Percentiles rank a stretch among this genome's conserved stretches.
phyloP scores from a whole-genome alignment of 495 filamentous ascomycete genomes.

The Hyaloscypha hepaticicola region DNA sequence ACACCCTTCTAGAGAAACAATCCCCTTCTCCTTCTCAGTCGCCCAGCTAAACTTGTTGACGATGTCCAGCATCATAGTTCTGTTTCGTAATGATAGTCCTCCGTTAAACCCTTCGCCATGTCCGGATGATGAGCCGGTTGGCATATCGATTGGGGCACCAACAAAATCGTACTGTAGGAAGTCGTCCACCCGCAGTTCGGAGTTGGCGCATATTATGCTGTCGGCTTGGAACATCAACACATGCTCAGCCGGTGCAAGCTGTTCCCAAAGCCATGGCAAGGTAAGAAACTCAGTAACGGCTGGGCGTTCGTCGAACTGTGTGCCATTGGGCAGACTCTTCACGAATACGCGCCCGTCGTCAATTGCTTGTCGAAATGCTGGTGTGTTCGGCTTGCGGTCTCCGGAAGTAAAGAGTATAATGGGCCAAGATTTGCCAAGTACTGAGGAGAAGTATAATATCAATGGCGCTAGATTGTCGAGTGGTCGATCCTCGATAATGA shows the following conservation, averaged over 20 bases:
- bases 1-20: neutral
- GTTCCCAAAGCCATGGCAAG: constrained; percentile 21
- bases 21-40: neutral
- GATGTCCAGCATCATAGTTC: constrained; percentile 11
- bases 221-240: constrained; percentile 25
- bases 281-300: constrained; percentile 13
- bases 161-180: constrained; percentile 28
- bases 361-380: neutral
- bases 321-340: neutral
- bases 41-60: neutral
- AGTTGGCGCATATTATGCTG: constrained; percentile 21
- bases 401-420: constrained; percentile 23
- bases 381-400: neutral
- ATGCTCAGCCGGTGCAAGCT: constrained; percentile 13
- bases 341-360: neutral
- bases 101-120: constrained; percentile 24
- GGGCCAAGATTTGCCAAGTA: constrained; percentile 32
- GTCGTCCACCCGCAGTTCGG: constrained; percentile 10
- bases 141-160: constrained; percentile 18
- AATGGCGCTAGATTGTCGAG: constrained; percentile 26
- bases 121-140: too few species aligned
- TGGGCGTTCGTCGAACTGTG: neutral
- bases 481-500: constrained; percentile 27
- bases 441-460: constrained; percentile 31
- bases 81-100: constrained; percentile 17